Evolutionary conservation across 495 filamentous ascomycete genomes (phyloP).

Genomic region (Aspergillus indologenus): DNA sequence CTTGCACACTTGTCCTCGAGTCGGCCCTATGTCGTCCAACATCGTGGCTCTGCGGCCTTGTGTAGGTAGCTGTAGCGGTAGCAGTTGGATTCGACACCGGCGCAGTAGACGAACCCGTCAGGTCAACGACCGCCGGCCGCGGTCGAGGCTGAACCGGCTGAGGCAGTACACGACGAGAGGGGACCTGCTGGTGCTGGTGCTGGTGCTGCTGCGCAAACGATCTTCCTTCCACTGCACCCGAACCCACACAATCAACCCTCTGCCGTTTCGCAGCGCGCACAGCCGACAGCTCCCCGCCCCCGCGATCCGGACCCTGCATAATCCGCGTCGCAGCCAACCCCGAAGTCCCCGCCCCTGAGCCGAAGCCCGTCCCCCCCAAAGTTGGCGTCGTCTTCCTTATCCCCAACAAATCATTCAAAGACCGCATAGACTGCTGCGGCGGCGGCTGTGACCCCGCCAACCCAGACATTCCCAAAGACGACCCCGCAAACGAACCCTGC

Average conservation of each 20-base stretch:
- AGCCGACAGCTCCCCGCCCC: conserved; percentile 19
- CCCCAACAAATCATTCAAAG: conserved; percentile 56
- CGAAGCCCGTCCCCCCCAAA: too few relatives aligned
- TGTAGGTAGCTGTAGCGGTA: too few relatives aligned
- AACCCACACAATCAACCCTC: conserved; percentile 24
- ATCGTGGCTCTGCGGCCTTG: not conserved
- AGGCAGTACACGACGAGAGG: not conserved
- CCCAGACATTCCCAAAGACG: too few relatives aligned
- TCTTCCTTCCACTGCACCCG: not conserved
- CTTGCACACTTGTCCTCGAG: too few relatives aligned
- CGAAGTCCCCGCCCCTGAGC: too few relatives aligned
- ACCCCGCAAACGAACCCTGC: too few relatives aligned
- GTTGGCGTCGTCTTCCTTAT: conserved; percentile 52
- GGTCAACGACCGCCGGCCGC: conserved; percentile 1
- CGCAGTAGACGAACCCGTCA: conserved; percentile 7
- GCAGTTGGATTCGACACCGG: too few relatives aligned
- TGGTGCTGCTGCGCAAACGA: too few relatives aligned
- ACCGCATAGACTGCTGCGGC: conserved; percentile 34
- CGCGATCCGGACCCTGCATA: conserved; percentile 6
- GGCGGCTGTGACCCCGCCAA: too few relatives aligned
- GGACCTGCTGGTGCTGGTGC: not conserved
- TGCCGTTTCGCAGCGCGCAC: conserved; percentile 49
- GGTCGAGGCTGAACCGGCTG: not conserved
- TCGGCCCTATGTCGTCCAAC: too few relatives aligned
- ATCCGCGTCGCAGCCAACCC: too few relatives aligned